Evolutionary conservation across 2,329 filamentous ascomycete genomes (phyloP).

Genomic region (Raffaelea ambrosiae): DNA sequence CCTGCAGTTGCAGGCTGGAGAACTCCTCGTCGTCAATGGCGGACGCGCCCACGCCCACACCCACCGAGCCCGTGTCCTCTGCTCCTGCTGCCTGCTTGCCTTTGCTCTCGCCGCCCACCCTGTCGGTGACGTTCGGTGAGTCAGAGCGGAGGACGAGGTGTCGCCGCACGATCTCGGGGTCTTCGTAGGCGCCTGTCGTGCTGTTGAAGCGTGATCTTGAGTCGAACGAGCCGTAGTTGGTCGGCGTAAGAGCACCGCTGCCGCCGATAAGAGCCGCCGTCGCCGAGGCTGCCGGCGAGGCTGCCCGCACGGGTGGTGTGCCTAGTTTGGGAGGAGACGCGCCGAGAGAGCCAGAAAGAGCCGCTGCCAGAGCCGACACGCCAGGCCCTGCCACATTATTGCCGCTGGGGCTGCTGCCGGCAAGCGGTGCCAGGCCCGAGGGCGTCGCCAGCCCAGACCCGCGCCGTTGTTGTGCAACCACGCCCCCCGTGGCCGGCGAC

Average conservation of each 20-base stretch:
- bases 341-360: constrained; percentile 67
- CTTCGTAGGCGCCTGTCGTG: constrained; percentile 60
- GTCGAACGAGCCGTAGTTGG: constrained; percentile 82
- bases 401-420: constrained; percentile 54
- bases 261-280: constrained; percentile 4
- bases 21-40: constrained; percentile 65
- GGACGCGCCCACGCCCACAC: constrained; percentile 16
- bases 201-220: constrained; percentile 47
- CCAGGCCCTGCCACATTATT: constrained; percentile 66
- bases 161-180: constrained; percentile 82
- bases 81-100: constrained; percentile 45
- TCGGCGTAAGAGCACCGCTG: constrained; percentile 46
- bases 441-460: constrained; percentile 27
- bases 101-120: constrained; percentile 35
- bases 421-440: constrained; percentile 53
- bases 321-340: constrained; percentile 62
- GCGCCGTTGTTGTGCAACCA: not conserved
- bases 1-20: constrained; percentile 85
- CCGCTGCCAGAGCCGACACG: constrained; percentile 79
- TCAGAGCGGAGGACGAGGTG: constrained; percentile 70
- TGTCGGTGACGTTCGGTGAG: constrained; percentile 39
- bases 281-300: constrained; percentile 38
- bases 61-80: constrained; percentile 10
- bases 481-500: constrained; percentile 11
- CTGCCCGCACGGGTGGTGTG: constrained; percentile 50